phyloP scores from a whole-genome alignment of 352 stramenopile genomes.

The Phytophthora ramorum region DNA sequence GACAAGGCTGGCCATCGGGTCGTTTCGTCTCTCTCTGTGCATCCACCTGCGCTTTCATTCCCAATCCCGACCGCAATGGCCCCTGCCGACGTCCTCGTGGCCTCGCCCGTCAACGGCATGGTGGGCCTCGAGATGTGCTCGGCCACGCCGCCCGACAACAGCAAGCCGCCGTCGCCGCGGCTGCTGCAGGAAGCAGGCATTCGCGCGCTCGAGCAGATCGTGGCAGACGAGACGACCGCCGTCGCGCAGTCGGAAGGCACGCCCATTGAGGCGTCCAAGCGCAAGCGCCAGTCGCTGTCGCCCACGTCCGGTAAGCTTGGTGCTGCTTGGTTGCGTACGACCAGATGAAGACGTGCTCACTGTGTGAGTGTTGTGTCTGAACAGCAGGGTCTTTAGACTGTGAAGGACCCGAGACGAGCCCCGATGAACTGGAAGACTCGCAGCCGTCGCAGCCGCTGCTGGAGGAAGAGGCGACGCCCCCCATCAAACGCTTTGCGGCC shows the following conservation, averaged over 20 bases:
- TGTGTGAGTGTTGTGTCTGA: slow-evolving; percentile 10
- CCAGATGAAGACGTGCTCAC: slow-evolving; percentile 3
- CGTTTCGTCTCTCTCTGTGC: slow-evolving; percentile 10
- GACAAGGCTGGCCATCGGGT: not conserved
- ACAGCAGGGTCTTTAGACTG: slow-evolving; percentile 33
- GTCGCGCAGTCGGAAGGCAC: slow-evolving; percentile 13
- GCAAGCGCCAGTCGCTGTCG: slow-evolving; percentile 67
- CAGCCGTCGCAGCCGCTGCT: slow-evolving; percentile 24
- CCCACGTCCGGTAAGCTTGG: slow-evolving; percentile 44
- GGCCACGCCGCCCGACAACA: slow-evolving; percentile 35
- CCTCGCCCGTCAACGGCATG: slow-evolving; percentile 41
- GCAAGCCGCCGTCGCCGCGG: slow-evolving; percentile 41
- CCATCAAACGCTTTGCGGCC: slow-evolving; percentile 53
- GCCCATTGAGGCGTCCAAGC: slow-evolving; percentile 51
- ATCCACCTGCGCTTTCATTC: slow-evolving; percentile 7
- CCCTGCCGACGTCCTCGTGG: slow-evolving; percentile 33
- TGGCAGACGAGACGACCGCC: slow-evolving; percentile 35
- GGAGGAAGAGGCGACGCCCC: slow-evolving; percentile 22
- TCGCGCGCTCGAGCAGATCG: slow-evolving; percentile 60
- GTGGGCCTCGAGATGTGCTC: slow-evolving; percentile 48
- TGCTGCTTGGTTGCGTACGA: not conserved
- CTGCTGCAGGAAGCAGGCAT: slow-evolving; percentile 60
- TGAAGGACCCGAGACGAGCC: slow-evolving; percentile 40
- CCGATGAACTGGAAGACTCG: slow-evolving; percentile 33
- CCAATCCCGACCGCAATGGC: slow-evolving; percentile 24